Base-by-base conservation (phyloP, 2,329 filamentous ascomycete species). In the Tolypocladium sp. region DNA sequence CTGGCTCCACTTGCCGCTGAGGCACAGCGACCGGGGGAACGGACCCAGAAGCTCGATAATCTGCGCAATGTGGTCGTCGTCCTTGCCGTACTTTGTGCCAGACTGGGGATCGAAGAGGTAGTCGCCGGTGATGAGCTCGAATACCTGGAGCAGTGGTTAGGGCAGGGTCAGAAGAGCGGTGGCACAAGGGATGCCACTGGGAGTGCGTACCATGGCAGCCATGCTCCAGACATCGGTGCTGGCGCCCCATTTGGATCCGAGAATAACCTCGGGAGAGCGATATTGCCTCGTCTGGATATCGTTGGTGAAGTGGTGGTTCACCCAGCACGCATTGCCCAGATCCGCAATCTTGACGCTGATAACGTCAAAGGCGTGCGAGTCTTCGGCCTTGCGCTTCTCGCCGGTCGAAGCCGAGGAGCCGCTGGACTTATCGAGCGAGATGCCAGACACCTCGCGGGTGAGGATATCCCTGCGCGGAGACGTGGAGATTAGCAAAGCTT, bases 191-290 rank as follows among this genome's bases (percentile, higher is more conserved):
- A 13, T 3, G 49, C 49, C 17, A 2, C 17, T 2, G 6, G 40
- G 7, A 27, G 41, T 13, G 20, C 85, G 68, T 82, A 97, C 94
- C 94, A 99, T 99, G 66, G 90, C 90, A 60, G 94, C 92, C 94
- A 99, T 99, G 76, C 93, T 97, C 94, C 94, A 99, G 9, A 97
- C 90, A 75, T 99, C 94, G 2, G 94, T 97, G 71, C 93, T 97
- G n/a, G 94, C 94, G 65, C 94, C 94, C 94, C 94, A 99, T 79
- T 97, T 97, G 3, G 92, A 86, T 44, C 94, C 94, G 25, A 99
- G 79, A 61, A 99, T 97, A 59, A 99, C 94, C 75, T 99, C 94
- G 1, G 94, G 94, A 1, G 94, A 97, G 59, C 94, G 84, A 74
- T 99, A 99, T 76, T 99, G 94, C 69, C 94, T 84, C 10, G 94